Evolutionary conservation across 2,329 filamentous ascomycete genomes (phyloP).

Genomic region (Epichloe bromicola): DNA sequence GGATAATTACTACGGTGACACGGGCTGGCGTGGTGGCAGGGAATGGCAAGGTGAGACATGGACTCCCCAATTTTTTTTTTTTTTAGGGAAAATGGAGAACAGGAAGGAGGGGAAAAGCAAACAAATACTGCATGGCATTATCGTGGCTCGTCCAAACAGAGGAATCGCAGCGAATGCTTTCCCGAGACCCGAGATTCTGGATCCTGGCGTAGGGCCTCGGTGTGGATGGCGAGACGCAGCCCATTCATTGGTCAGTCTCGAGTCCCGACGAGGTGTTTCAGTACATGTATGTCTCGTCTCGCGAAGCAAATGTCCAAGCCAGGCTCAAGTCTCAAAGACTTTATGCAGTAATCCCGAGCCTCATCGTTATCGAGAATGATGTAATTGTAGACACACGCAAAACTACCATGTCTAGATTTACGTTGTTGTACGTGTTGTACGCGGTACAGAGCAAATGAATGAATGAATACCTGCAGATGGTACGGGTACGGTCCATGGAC

Average conservation of each 20-base stretch:
- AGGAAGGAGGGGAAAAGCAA: no score
- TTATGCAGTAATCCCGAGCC: neutral
- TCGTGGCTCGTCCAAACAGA: neutral
- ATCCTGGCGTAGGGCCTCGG: neutral
- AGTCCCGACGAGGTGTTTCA: neutral
- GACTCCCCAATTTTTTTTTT: no score
- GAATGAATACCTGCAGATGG: neutral
- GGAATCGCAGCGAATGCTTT: neutral
- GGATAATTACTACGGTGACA: no score
- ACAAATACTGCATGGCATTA: no score
- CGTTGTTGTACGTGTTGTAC: neutral
- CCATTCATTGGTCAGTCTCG: neutral
- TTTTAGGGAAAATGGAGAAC: no score
- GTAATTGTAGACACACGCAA: no score
- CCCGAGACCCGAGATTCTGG: neutral
- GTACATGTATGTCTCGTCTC: no score
- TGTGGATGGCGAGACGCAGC: neutral
- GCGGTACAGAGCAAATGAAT: no score
- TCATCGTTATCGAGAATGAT: no score
- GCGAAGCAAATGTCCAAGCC: no score
- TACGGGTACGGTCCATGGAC: neutral
- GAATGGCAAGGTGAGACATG: no score
- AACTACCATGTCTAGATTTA: neutral
- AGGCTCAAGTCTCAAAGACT: neutral
- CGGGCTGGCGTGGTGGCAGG: no score